Base-by-base conservation (phyloP, 2,329 filamentous ascomycete genomes). In the Fusarium sp. region DNA sequence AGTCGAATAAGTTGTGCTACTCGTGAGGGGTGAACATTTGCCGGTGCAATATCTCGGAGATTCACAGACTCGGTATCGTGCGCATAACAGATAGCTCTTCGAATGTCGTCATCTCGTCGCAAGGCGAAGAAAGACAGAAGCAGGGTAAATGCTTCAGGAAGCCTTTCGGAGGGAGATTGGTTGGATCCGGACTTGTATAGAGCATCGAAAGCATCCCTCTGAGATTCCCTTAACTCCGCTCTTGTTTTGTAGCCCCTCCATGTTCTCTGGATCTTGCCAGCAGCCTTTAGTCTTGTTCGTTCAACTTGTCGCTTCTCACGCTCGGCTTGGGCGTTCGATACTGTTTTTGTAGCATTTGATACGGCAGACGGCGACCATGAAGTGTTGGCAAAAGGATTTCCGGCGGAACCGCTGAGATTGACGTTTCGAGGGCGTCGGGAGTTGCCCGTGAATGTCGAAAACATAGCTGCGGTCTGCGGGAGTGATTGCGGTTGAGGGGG, bases 381-480 rank as follows among this genome's bases (percentile, higher is more conserved):
- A 33, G 85, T 85, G 70, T 87, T 87, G 63, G 86, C 89, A 78
- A 96, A 97, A 5, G 94, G 93, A 75, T 97, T 97, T 51, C 84
- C 84, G 70, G 88, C 88, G 72, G 94, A 91, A 67, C 94, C 96
- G 71, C 93, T 96, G 65, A 99, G 90, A 80, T 98, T 97, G 77
- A 98, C 93, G 78, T 97, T 94, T 70, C 96, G 91, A 65, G 91
- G 91, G 71, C 92, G 92, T 75, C 93, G 90, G 74, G 93, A 92
- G 80, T 83, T 92, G 73, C 96, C 96, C 26, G 92, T 96, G 82
- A 99, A 99, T 55, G 92, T 94, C 65, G 92, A 90, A 82, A 96
- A 97, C 95, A 97, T 97, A 77, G 64, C 37, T 71, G 55, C 47
- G 59, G 51, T 18, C 52, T 55, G 52, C 40, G 44, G 53, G 38